Percentiles rank a stretch among this genome's conserved stretches.
Conservation (phyloP, 768 basidiomycete species). For the Lentinula edodes region DNA sequence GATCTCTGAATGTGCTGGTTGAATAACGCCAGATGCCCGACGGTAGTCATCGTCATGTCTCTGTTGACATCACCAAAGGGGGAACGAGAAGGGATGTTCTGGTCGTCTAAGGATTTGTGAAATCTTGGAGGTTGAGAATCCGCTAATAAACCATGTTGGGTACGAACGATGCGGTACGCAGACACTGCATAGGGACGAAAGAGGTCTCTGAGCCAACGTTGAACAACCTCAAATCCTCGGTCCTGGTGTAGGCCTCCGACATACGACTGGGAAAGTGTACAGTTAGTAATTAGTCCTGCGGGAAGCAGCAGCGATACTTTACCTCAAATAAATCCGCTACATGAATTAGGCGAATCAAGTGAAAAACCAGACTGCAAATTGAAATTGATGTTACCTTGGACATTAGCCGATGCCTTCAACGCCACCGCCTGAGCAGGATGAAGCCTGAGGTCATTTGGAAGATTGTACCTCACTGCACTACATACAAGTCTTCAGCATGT, state of each 20-base stretch:
- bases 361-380: background rate
- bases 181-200: conserved; percentile 57
- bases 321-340: conserved; percentile 81
- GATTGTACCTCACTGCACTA: conserved; percentile 60
- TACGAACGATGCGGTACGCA: conserved; percentile 60
- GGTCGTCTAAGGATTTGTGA: conserved; percentile 9
- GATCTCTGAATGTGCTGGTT: conserved; percentile 69
- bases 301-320: conserved; percentile 9
- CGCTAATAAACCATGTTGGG: conserved; percentile 61
- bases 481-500: background rate
- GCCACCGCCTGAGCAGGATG: conserved; percentile 73
- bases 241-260: conserved; percentile 75
- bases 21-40: conserved; percentile 73
- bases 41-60: conserved; percentile 20
- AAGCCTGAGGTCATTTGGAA: conserved; percentile 55
- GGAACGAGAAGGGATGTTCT: background rate
- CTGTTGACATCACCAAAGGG: background rate
- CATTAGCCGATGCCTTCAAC: conserved; percentile 58
- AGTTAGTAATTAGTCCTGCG: background rate
- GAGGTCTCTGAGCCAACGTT: conserved; percentile 55
- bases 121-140: conserved; percentile 16
- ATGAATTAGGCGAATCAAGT: conserved; percentile 6
- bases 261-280: conserved; percentile 46
- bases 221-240: conserved; percentile 53
- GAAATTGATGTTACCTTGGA: conserved; percentile 52